These are phyloP conservation scores for Climacium dendroides DNA, from an alignment of 225 moss, liverwort and hornwort genomes.

Conservation along the genomic window DNA sequence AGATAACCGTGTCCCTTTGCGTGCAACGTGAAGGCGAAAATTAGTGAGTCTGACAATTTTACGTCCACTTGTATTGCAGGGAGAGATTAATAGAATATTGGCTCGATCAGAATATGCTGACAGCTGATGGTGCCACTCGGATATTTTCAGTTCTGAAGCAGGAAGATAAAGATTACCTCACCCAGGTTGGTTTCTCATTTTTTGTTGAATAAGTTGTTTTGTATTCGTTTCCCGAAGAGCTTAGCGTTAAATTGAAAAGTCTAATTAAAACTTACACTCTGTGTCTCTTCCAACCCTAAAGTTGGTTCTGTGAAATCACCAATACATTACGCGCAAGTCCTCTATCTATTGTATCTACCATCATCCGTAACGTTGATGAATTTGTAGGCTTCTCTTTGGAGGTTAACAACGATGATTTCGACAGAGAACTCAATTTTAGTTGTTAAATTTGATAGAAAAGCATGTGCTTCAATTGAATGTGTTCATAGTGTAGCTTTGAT, in stretches of 20 bases:
- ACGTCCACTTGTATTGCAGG: slow-evolving; percentile 17
- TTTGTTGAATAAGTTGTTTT: background rate
- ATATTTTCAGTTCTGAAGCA: slow-evolving; percentile 86
- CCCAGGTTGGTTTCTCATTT: slow-evolving; percentile 32
- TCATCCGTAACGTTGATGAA: background rate
- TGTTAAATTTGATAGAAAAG: background rate
- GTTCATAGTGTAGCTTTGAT: background rate
- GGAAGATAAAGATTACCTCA: slow-evolving; percentile 60
- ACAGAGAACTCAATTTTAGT: background rate
- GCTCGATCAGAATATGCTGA: slow-evolving; percentile 81
- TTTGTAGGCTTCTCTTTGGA: background rate
- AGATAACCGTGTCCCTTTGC: background rate
- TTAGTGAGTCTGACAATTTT: background rate
- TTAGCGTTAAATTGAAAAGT: background rate
- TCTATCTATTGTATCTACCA: background rate
- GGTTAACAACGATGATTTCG: background rate
- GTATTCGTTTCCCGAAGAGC: background rate
- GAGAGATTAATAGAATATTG: slow-evolving; percentile 73
- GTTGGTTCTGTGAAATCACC: background rate
- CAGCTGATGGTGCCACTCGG: slow-evolving; percentile 70
- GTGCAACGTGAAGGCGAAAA: background rate
- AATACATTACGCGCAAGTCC: background rate
- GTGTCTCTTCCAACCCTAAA: background rate
- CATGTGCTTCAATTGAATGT: background rate
- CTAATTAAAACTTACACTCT: background rate